Evolutionary conservation across 75 land plant species (phyloP).

Genomic region (Selaginella moellendorffii): DNA sequence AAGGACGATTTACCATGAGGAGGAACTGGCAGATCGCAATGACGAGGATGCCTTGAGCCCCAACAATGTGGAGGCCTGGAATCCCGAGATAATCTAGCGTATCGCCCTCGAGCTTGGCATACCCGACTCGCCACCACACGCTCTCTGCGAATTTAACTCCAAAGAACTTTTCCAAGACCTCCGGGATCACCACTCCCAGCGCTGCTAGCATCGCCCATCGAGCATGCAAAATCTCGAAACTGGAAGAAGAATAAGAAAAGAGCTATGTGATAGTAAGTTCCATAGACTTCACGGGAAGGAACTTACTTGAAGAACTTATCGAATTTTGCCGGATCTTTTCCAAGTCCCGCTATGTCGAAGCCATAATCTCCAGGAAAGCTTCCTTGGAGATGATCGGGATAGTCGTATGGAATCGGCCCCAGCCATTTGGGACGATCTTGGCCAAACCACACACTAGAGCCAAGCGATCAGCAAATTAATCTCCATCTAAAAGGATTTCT

Average conservation of each 20-base stretch:
- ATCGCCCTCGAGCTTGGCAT: conserved; percentile 97
- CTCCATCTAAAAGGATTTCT: not conserved
- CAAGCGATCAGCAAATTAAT: too few relatives aligned
- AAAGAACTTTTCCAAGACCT: conserved; percentile 46
- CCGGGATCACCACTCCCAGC: conserved; percentile 80
- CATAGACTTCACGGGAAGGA: too few relatives aligned
- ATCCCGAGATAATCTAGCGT: conserved; percentile 94
- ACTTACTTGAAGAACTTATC: conserved; percentile 73
- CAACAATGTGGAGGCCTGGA: conserved; percentile 91
- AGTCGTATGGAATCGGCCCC: conserved; percentile 71
- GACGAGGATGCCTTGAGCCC: conserved; percentile 81
- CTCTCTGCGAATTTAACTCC: conserved; percentile 69
- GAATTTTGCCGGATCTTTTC: conserved; percentile 48
- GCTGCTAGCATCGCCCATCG: conserved; percentile 98
- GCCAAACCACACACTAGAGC: conserved; percentile 74
- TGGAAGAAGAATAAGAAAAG: conserved; percentile 20
- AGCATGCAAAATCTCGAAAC: conserved; percentile 93
- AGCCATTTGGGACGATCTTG: conserved; percentile 82
- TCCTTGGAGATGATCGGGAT: conserved; percentile 68
- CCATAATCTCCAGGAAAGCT: conserved; percentile 95
- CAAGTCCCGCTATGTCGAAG: conserved; percentile 70
- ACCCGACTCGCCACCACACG: conserved; percentile 96
- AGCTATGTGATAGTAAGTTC: not conserved
- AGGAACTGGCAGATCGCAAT: conserved; percentile 91
- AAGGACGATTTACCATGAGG: too few relatives aligned